These are phyloP conservation scores for Fusarium subglutinans DNA, from an alignment of 2,329 filamentous ascomycete genomes.

Conservation along the genomic window DNA sequence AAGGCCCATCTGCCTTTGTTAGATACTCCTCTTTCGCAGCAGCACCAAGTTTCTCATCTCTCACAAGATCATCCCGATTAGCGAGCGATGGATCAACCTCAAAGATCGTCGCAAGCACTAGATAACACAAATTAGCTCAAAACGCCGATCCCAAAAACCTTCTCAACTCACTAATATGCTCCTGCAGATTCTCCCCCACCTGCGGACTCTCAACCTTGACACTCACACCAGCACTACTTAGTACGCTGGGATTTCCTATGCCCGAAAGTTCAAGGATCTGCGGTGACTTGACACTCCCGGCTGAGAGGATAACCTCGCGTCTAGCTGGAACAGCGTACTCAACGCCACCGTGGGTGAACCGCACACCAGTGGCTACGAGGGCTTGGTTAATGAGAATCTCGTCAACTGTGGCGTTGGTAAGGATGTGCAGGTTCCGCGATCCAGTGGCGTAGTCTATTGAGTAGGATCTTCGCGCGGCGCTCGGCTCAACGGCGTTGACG, in stretches of 20 bases:
- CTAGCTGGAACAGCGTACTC: constrained; percentile 50
- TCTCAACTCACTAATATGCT: constrained; percentile 50
- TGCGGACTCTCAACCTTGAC: constrained; percentile 53
- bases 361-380: constrained; percentile 44
- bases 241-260: constrained; percentile 57
- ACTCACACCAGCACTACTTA: constrained; percentile 50
- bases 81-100: constrained; percentile 55
- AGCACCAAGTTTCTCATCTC: constrained; percentile 40
- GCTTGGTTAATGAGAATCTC: constrained; percentile 38
- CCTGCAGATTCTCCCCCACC: constrained; percentile 61
- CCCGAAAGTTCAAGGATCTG: constrained; percentile 70
- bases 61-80: constrained; percentile 53
- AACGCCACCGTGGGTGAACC: constrained; percentile 50
- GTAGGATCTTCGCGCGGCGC: constrained; percentile 58
- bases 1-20: constrained; percentile 45
- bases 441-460: constrained; percentile 56
- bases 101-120: constrained; percentile 55
- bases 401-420: constrained; percentile 45
- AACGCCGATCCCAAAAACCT: neutral
- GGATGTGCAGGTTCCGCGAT: constrained; percentile 53
- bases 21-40: constrained; percentile 49
- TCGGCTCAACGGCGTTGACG: constrained; percentile 58
- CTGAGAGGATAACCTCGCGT: constrained; percentile 67
- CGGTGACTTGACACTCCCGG: constrained; percentile 66
- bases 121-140: constrained; percentile 22